Conservation (phyloP, 306 rosid genomes). For the Leucaena leucocephala region DNA sequence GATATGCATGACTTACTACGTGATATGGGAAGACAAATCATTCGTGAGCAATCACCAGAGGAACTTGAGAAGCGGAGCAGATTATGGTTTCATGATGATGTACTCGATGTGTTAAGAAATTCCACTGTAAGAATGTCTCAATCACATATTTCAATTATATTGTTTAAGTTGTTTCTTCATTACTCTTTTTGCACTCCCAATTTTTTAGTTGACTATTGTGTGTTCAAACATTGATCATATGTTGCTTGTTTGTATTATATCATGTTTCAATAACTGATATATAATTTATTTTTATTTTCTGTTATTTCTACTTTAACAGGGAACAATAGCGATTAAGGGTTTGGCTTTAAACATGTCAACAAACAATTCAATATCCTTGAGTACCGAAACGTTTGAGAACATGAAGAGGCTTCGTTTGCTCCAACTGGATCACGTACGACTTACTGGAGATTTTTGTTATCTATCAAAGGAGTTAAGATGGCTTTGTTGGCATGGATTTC, state of each 20-base stretch:
- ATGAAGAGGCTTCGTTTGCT: not conserved
- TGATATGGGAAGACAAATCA: not conserved
- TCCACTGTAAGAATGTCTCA: not conserved
- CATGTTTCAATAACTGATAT: not conserved
- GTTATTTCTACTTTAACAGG: not conserved
- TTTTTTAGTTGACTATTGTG: not conserved
- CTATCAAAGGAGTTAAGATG: slow-evolving; percentile 1
- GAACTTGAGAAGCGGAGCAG: not conserved
- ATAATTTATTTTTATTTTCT: not conserved
- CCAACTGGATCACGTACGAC: not conserved
- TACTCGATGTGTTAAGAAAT: not conserved
- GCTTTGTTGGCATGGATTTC: slow-evolving; percentile 6
- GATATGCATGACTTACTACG: not conserved
- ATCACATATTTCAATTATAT: not conserved
- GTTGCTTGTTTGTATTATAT: not conserved
- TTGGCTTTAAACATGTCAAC: not conserved
- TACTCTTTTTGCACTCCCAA: not conserved
- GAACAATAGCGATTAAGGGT: not conserved
- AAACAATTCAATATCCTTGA: not conserved
- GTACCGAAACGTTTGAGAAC: not conserved
- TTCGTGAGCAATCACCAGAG: not conserved
- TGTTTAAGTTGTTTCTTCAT: not conserved
- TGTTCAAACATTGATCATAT: not conserved
- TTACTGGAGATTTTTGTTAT: not conserved
- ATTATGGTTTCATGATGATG: slow-evolving; percentile 6